Percentiles rank a stretch among this genome's conserved stretches.
Conservation (phyloP, 257 asterid genomes). For the Petrea volubilis region DNA sequence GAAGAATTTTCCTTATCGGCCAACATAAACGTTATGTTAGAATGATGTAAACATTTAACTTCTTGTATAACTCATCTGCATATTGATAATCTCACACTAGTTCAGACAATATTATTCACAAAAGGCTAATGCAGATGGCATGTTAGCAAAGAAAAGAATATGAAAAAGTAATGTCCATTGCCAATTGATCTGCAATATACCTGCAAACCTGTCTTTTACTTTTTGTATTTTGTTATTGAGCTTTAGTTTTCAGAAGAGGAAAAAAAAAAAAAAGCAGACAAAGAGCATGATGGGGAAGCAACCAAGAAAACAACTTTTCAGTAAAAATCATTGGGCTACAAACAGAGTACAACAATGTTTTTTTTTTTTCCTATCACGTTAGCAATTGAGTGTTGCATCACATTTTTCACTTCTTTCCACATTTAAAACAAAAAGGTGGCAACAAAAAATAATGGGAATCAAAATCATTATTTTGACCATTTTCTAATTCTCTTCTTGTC, state of each 20-base stretch:
- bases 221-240: neutral
- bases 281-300: slow-evolving; percentile 32
- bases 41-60: no score
- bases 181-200: slow-evolving; percentile 19
- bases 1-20: no score
- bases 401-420: slow-evolving; percentile 43
- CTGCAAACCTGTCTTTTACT: slow-evolving; percentile 21
- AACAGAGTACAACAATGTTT: slow-evolving; percentile 24
- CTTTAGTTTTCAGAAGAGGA: neutral
- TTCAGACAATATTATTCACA: no score
- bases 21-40: no score
- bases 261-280: slow-evolving; percentile 19
- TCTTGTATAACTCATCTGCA: no score
- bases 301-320: slow-evolving; percentile 58
- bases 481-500: slow-evolving; percentile 40
- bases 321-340: slow-evolving; percentile 59
- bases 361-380: slow-evolving; percentile 46
- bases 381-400: slow-evolving; percentile 61
- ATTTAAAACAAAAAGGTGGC: slow-evolving; percentile 39
- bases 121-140: slow-evolving; percentile 14
- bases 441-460: slow-evolving; percentile 14
- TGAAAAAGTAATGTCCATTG: neutral
- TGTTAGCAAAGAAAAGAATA: neutral
- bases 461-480: slow-evolving; percentile 48
- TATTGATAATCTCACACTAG: no score